phyloP scores from a whole-genome alignment of 306 rosid genomes.

The Sicyos baderoa region DNA sequence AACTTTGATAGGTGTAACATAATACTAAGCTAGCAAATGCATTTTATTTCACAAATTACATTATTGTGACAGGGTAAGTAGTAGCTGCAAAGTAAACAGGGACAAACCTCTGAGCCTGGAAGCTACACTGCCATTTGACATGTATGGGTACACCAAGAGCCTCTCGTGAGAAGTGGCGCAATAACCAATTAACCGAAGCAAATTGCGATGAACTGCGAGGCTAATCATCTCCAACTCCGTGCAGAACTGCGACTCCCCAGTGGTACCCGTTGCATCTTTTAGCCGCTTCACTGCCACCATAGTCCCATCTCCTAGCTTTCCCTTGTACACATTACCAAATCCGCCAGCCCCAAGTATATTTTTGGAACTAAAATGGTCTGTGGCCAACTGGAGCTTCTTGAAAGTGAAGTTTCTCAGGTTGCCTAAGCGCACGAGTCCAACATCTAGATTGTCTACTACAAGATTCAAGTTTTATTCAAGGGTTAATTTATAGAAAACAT shows the following conservation, averaged over 20 bases:
- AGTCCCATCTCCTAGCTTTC: constrained; percentile 70
- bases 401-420: constrained; percentile 71
- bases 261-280: constrained; percentile 75
- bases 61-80: background rate
- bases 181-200: constrained; percentile 76
- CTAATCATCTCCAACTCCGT: constrained; percentile 98
- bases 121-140: constrained; percentile 95
- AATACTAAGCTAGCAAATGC: background rate
- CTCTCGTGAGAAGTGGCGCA: constrained; percentile 76
- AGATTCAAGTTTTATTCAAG: constrained; percentile 1
- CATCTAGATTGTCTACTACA: constrained; percentile 63
- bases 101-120: constrained; percentile 78
- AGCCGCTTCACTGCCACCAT: constrained; percentile 91
- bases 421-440: constrained; percentile 66
- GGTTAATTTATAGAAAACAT: background rate
- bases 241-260: constrained; percentile 83
- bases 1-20: background rate
- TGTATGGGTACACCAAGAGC: constrained; percentile 87
- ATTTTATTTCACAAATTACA: too few species aligned
- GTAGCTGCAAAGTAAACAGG: constrained; percentile 10
- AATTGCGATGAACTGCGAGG: constrained; percentile 85
- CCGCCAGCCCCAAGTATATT: constrained; percentile 95
- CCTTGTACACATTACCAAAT: constrained; percentile 84
- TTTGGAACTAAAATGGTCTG: constrained; percentile 69
- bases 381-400: constrained; percentile 80